Conservation (phyloP, 73 alveolate genomes). For the Paramecium biaurelia region DNA sequence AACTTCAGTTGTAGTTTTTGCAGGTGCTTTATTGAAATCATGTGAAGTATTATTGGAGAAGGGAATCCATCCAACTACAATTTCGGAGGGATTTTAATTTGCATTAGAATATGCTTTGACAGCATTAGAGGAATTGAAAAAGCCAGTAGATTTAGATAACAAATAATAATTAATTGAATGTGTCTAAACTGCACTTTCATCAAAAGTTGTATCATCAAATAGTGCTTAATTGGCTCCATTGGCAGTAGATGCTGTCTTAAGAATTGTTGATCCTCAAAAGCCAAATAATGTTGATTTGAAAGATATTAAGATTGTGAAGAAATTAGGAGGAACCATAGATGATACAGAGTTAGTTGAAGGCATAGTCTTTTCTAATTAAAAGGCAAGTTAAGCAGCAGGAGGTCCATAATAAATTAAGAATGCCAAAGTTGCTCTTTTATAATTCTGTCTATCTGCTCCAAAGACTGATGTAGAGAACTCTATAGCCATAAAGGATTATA, state of each 20-base stretch:
- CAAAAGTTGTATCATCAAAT: slow-evolving; percentile 97
- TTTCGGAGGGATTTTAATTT: slow-evolving; percentile 91
- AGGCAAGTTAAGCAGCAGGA: slow-evolving; percentile 96
- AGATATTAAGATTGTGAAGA: slow-evolving; percentile 95
- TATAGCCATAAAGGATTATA: slow-evolving; percentile 84
- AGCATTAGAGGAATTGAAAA: slow-evolving; percentile 83
- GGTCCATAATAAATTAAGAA: slow-evolving; percentile 95
- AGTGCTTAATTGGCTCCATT: slow-evolving; percentile 96
- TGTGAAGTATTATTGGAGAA: slow-evolving; percentile 92
- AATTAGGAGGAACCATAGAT: slow-evolving; percentile 99
- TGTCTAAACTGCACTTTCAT: slow-evolving; percentile 95
- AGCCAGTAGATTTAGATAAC: slow-evolving; percentile 89
- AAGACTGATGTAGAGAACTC: slow-evolving; percentile 99
- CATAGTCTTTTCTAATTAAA: slow-evolving; percentile 92
- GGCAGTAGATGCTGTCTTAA: slow-evolving; percentile 98
- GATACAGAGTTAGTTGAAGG: slow-evolving; percentile 99
- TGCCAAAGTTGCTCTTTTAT: slow-evolving; percentile 98
- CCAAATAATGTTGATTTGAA: slow-evolving; percentile 96
- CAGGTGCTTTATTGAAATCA: slow-evolving; percentile 98
- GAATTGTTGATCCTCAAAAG: slow-evolving; percentile 76
- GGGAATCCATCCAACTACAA: slow-evolving; percentile 97
- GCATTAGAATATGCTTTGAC: slow-evolving; percentile 91
- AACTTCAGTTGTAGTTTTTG: slow-evolving; percentile 99
- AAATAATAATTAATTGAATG: slow-evolving; percentile 91
- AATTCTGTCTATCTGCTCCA: slow-evolving; percentile 99